A percentile compares a stretch with the other conserved stretches of the same genome.
phyloP scores from a whole-genome alignment of 129 eudicot genomes.

The Flaveria ramosissima region DNA sequence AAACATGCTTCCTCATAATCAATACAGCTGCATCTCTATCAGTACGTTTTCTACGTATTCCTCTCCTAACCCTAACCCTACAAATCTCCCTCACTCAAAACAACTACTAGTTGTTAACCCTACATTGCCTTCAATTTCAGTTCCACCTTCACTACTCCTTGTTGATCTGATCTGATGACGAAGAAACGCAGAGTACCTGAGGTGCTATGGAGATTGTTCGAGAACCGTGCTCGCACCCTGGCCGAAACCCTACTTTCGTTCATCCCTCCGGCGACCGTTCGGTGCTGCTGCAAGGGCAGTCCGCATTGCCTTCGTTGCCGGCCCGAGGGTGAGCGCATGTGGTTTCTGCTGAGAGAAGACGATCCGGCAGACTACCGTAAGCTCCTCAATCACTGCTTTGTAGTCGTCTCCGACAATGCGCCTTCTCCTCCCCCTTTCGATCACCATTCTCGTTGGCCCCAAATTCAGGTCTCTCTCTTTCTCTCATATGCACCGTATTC shows the following conservation, averaged over 20 bases:
- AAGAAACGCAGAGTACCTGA: slow-evolving; percentile 51
- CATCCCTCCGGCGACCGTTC: slow-evolving; percentile 36
- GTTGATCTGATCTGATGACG: slow-evolving; percentile 14
- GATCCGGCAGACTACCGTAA: slow-evolving; percentile 59
- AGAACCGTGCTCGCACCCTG: slow-evolving; percentile 54
- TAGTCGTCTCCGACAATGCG: slow-evolving; percentile 53
- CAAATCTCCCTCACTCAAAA: too few relatives aligned
- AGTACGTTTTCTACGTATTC: too few relatives aligned
- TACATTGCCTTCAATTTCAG: too few relatives aligned
- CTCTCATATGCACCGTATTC: background rate
- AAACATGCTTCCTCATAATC: too few relatives aligned
- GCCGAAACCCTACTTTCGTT: slow-evolving; percentile 51
- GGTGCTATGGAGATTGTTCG: slow-evolving; percentile 61
- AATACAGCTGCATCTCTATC: too few relatives aligned
- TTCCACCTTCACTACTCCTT: too few relatives aligned
- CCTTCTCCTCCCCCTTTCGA: slow-evolving; percentile 48
- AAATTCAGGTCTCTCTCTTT: slow-evolving; percentile 46
- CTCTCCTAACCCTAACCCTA: too few relatives aligned
- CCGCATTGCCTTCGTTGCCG: slow-evolving; percentile 29
- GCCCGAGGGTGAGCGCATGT: slow-evolving; percentile 39
- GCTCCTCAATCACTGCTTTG: slow-evolving; percentile 56
- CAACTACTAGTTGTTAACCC: too few relatives aligned
- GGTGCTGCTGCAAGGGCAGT: slow-evolving; percentile 2
- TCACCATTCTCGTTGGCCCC: slow-evolving; percentile 52
- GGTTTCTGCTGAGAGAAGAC: slow-evolving; percentile 46